Percentiles rank a stretch among this genome's conserved stretches.
Evolutionary conservation across 345 rosid genomes (phyloP).

Genomic region (Lumnitzera racemosa): DNA sequence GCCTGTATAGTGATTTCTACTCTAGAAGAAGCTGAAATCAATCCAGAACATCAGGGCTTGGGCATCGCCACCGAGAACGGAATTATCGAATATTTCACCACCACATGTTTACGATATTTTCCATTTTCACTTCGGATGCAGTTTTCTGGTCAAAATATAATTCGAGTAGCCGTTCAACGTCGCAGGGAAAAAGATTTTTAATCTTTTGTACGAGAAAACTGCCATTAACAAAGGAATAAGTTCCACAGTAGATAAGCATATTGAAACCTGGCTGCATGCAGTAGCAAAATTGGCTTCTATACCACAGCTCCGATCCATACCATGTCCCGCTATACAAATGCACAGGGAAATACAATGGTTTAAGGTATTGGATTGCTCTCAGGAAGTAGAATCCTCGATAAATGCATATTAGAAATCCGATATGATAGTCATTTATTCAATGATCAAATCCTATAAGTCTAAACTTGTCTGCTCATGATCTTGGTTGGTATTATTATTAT

Average conservation of each 20-base stretch:
- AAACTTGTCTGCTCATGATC: too few relatives aligned
- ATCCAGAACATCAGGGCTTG: too few relatives aligned
- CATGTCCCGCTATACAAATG: constrained; percentile 8
- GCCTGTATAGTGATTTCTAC: background rate
- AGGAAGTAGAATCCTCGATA: background rate
- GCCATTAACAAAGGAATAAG: background rate
- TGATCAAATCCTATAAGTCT: too few relatives aligned
- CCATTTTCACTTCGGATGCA: background rate
- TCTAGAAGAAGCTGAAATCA: too few relatives aligned
- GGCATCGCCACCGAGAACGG: background rate
- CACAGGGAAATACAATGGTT: constrained; percentile 15
- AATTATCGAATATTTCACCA: background rate
- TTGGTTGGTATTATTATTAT: too few relatives aligned
- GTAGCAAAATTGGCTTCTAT: background rate
- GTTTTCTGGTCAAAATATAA: background rate
- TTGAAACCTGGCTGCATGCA: background rate
- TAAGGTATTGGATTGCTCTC: constrained; percentile 1
- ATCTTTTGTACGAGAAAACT: background rate
- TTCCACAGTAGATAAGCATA: too few relatives aligned
- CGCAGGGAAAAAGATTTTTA: constrained; percentile 1
- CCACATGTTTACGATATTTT: background rate
- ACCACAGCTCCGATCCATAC: background rate
- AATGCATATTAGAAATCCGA: too few relatives aligned
- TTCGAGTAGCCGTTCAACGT: background rate
- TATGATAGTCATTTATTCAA: too few relatives aligned